Evolutionary conservation across 2,329 filamentous ascomycete species (phyloP).

Genomic region (Apiospora rasikravindrae): DNA sequence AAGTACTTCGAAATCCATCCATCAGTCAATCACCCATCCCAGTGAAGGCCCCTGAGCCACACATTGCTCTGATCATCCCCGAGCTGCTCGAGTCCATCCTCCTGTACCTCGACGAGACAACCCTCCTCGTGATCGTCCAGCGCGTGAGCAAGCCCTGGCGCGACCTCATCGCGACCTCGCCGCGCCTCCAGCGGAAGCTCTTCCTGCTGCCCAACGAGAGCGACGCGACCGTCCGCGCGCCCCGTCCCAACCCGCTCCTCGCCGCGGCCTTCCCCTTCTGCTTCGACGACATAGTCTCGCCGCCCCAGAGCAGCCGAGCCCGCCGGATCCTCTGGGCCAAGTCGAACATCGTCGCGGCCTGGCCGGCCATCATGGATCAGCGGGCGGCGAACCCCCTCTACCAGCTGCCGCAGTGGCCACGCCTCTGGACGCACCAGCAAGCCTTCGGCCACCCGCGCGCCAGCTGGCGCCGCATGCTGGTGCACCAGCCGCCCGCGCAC

Average conservation of each 20-base stretch:
- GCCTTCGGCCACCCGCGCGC: neutral
- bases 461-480: constrained; percentile 23
- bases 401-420: neutral
- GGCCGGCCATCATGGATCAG: neutral
- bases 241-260: constrained; percentile 20
- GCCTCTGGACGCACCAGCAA: neutral
- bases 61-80: neutral
- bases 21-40: neutral
- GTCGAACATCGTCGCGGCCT: neutral
- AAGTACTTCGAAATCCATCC: neutral
- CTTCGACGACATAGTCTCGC: constrained; percentile 8
- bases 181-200: constrained; percentile 19
- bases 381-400: neutral
- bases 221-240: neutral
- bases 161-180: constrained; percentile 16
- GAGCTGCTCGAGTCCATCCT: constrained; percentile 26
- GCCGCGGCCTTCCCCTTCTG: constrained; percentile 19
- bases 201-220: constrained; percentile 21
- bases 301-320: neutral
- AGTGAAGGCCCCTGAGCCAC: constrained; percentile 11
- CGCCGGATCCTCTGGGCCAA: neutral
- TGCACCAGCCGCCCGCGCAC: constrained; percentile 21
- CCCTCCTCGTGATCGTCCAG: constrained; percentile 22
- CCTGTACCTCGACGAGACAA: constrained; percentile 19
- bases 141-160: constrained; percentile 21